These are phyloP conservation scores for Leccinum variicolor DNA, from an alignment of 768 basidiomycete genomes.

Conservation along the genomic window DNA sequence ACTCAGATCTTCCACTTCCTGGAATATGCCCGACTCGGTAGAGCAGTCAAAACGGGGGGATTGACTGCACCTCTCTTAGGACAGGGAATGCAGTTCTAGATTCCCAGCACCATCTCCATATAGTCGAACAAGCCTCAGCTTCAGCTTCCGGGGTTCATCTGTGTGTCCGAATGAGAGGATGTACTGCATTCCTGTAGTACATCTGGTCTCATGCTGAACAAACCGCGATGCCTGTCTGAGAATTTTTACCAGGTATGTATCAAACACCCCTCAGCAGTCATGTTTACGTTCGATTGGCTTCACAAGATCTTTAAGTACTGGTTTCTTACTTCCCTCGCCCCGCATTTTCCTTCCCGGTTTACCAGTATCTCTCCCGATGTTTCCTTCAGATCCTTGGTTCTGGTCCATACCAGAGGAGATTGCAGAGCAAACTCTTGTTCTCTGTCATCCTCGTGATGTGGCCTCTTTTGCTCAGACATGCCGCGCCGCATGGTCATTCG, in stretches of 20 bases:
- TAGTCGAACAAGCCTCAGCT: not conserved
- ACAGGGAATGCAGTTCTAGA: not conserved
- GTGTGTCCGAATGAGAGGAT: not conserved
- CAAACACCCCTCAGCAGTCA: not conserved
- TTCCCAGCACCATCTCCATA: not conserved
- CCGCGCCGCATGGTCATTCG: conserved; percentile 42
- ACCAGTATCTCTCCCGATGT: not conserved
- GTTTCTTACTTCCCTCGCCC: not conserved
- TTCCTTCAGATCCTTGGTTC: conserved; percentile 10
- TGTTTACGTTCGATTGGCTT: not conserved
- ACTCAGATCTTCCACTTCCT: not conserved
- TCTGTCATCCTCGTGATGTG: conserved; percentile 56
- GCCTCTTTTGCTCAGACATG: conserved; percentile 58
- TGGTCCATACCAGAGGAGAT: conserved; percentile 47
- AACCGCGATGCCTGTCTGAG: not conserved
- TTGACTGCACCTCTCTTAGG: not conserved
- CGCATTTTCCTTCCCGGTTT: not conserved
- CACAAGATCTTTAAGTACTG: not conserved
- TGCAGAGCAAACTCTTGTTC: conserved; percentile 51
- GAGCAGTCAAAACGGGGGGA: not conserved
- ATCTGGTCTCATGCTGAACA: not conserved
- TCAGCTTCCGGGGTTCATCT: not conserved
- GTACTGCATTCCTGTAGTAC: not conserved
- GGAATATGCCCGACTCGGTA: not conserved
- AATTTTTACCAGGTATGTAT: not conserved